A percentile compares a stretch with the other conserved stretches of the same genome.
Conservation (phyloP, 2,329 filamentous ascomycete species). For the Sarocladium oryzae region DNA sequence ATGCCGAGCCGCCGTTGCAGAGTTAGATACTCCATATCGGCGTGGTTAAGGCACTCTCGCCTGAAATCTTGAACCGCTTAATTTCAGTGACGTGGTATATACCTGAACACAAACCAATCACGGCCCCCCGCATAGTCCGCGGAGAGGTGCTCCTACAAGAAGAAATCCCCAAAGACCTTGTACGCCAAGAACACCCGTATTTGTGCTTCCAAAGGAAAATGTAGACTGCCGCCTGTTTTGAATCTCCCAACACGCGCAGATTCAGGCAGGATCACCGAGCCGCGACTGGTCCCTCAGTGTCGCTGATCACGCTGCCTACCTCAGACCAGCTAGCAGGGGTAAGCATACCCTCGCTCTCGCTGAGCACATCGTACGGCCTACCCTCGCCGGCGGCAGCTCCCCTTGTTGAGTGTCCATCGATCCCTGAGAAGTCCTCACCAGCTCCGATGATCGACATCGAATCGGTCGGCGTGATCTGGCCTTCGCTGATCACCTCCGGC, state of each 20-base stretch:
- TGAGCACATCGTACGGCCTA: conserved; percentile 44
- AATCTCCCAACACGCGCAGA: too few relatives aligned
- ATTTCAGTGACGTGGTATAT: too few relatives aligned
- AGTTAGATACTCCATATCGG: too few relatives aligned
- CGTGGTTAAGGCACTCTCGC: not conserved
- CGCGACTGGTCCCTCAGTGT: conserved; percentile 32
- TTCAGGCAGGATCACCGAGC: too few relatives aligned
- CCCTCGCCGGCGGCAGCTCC: conserved; percentile 23
- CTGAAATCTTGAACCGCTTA: too few relatives aligned
- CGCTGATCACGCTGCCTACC: conserved; percentile 56
- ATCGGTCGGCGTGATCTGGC: conserved; percentile 53
- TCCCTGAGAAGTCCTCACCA: conserved; percentile 35
- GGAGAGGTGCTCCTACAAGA: too few relatives aligned
- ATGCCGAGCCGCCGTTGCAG: not conserved
- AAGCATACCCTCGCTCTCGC: conserved; percentile 51
- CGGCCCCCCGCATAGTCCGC: too few relatives aligned
- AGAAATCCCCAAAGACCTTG: too few relatives aligned
- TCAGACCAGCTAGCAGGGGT: conserved; percentile 61
- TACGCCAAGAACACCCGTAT: too few relatives aligned
- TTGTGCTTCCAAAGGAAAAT: too few relatives aligned
- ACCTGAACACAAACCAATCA: too few relatives aligned
- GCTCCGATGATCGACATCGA: conserved; percentile 49
- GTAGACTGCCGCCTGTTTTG: too few relatives aligned
- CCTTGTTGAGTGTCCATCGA: conserved; percentile 26
- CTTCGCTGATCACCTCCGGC: conserved; percentile 39